Conservation (phyloP, 192 early-diverging fungal species). For the Diversispora eburnea region DNA sequence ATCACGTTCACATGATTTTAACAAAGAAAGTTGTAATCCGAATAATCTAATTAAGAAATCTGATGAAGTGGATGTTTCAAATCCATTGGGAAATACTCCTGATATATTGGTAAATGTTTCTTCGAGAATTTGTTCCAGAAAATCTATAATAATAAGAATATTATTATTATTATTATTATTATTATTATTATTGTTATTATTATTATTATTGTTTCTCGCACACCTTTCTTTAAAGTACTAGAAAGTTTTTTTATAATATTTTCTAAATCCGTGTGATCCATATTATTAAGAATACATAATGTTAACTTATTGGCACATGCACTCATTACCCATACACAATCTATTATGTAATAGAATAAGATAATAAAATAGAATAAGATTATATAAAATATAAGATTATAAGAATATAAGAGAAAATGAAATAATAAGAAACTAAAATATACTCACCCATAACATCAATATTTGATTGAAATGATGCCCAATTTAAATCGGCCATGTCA, state of each 20-base stretch:
- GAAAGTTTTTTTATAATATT: constrained; percentile 17
- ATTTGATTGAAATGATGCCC: not conserved
- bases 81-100: not conserved
- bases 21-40: constrained; percentile 22
- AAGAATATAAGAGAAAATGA: not conserved
- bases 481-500: constrained; percentile 15
- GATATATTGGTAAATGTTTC: constrained; percentile 14
- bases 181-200: not conserved
- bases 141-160: constrained; percentile 5
- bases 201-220: not conserved
- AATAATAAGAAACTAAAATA: not conserved
- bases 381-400: too few relatives aligned
- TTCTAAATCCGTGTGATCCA: constrained; percentile 24
- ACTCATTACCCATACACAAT: not conserved
- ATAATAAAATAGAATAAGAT: not conserved
- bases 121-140: not conserved
- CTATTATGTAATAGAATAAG: not conserved
- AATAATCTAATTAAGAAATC: constrained; percentile 16
- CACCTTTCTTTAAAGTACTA: not conserved
- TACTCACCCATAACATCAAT: not conserved
- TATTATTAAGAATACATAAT: constrained; percentile 18
- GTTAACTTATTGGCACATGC: constrained; percentile 5
- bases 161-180: not conserved
- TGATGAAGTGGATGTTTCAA: not conserved
- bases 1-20: constrained; percentile 11